Conservation (phyloP, 352 stramenopile genomes). For the Phytopythium boreale region DNA sequence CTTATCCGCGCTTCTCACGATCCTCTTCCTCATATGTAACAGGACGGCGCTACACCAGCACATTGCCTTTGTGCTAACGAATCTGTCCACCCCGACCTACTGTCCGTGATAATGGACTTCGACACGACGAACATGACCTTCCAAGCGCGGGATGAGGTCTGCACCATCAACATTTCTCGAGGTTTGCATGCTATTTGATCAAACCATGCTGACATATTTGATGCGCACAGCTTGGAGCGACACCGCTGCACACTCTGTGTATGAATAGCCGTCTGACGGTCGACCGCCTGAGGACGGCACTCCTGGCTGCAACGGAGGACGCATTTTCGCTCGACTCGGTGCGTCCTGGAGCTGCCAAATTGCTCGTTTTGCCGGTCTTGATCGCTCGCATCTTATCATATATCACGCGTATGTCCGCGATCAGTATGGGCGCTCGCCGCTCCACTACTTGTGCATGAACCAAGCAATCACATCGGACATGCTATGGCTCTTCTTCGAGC, state of each 20-base stretch:
- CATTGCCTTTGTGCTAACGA: slow-evolving; percentile 56
- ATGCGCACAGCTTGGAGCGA: slow-evolving; percentile 44
- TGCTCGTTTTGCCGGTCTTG: too few species aligned
- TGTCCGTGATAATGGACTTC: slow-evolving; percentile 34
- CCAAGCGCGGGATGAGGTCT: slow-evolving; percentile 14
- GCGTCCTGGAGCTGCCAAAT: neutral
- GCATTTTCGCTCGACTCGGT: slow-evolving; percentile 50
- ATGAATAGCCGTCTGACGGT: slow-evolving; percentile 49
- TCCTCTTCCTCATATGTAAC: neutral
- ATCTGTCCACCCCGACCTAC: slow-evolving; percentile 29
- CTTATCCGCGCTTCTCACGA: neutral
- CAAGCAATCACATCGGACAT: slow-evolving; percentile 44
- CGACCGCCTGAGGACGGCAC: slow-evolving; percentile 29
- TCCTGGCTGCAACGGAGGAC: slow-evolving; percentile 41
- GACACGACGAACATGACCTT: slow-evolving; percentile 29
- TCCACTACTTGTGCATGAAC: slow-evolving; percentile 78
- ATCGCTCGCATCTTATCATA: neutral
- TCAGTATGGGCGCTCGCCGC: slow-evolving; percentile 51
- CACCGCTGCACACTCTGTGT: slow-evolving; percentile 59
- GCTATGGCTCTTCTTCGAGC: slow-evolving; percentile 73
- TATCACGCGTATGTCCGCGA: too few species aligned
- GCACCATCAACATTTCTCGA: neutral
- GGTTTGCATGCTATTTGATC: too few species aligned
- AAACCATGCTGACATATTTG: neutral
- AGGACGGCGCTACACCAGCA: slow-evolving; percentile 43